Base-by-base conservation (phyloP, 306 rosid species). In the Rubus idaeus region DNA sequence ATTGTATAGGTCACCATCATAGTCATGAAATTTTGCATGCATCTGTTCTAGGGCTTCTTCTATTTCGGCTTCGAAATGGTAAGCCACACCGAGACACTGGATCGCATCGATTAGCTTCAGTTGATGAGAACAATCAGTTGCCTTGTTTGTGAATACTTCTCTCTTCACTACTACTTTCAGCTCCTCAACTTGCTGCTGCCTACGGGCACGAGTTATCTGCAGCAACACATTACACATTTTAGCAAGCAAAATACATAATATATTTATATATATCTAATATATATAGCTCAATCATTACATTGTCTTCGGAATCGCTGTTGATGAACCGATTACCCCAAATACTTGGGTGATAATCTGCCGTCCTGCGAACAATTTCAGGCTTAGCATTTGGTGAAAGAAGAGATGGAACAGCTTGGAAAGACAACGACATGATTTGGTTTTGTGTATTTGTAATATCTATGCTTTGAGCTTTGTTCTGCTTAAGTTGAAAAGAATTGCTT, bases 61-160 rank as follows among this genome's bases (percentile, higher is more conserved):
- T 0, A 82, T 85, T 57, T 88, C 90, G 8, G 10, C 3, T 35
- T 86, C 87, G 49, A 88, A 88, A 76, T 88, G 89, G 51, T 86
- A 78, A 2, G 81, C 80, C 23, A 73, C 30, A 21, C 78, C 83
- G 12, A 44, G 79, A 6, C 86, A 87, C 17, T 86, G 90, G 26
- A 86, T 17, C 0, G 70, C 58, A 53, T 86, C 85, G 42, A 87
- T 79, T 37, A 84, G 67, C 10, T 65, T 75, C 5, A 87, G 42
- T 10, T 84, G 78, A 3, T 77, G 57, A 20, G 57, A 37, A 5
- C 58, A 61, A 3, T 76, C 82, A 46, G 20, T 21, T 23, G 12
- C 41, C 3, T 21, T 44, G 23, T 56, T 58, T 17, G 5, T 41
- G 7, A 72, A 53, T 6, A 80, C 23, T 71, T 70, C 75, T 42